These are phyloP conservation scores for Lichtheimia ornata DNA, from an alignment of 371 early-diverging fungal genomes.

Conservation along the genomic window DNA sequence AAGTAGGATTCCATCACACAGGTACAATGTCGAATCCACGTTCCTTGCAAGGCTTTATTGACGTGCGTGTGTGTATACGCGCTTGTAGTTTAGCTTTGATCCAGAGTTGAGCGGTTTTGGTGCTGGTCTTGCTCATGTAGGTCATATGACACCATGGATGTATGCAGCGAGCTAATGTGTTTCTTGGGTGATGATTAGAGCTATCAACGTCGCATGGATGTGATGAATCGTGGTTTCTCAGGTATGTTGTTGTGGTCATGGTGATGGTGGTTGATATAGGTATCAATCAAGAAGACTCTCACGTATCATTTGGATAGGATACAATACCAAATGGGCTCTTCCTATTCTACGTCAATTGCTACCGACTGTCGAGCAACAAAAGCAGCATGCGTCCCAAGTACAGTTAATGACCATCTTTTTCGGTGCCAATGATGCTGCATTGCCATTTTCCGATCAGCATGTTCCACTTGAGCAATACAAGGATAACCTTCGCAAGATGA, in stretches of 20 bases:
- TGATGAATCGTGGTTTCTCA: conserved; percentile 80
- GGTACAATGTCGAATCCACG: conserved; percentile 26
- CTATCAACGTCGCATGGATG: conserved; percentile 75
- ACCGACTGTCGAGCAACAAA: conserved; percentile 36
- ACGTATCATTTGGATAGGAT: conserved; percentile 43
- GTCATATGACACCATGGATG: background rate
- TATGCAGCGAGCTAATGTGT: background rate
- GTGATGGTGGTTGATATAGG: no score
- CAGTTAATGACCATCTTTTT: conserved; percentile 73
- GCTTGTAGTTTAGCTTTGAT: conserved; percentile 60
- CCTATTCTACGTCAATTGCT: conserved; percentile 62
- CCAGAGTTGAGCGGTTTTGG: conserved; percentile 67
- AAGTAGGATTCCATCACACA: conserved; percentile 80
- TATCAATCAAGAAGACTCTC: background rate
- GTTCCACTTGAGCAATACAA: conserved; percentile 67
- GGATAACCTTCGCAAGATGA: conserved; percentile 58
- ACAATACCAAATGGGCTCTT: conserved; percentile 72
- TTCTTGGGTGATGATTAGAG: conserved; percentile 22
- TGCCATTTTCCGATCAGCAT: conserved; percentile 56
- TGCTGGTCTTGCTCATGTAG: conserved; percentile 62
- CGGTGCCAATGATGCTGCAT: conserved; percentile 84
- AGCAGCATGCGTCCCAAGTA: conserved; percentile 35
- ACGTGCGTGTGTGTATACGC: background rate
- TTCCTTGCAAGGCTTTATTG: background rate
- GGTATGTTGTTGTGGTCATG: conserved; percentile 46